These are phyloP conservation scores for Phalaenopsis aphrodite DNA, from an alignment of 106 monocot species.

Conservation along the genomic window DNA sequence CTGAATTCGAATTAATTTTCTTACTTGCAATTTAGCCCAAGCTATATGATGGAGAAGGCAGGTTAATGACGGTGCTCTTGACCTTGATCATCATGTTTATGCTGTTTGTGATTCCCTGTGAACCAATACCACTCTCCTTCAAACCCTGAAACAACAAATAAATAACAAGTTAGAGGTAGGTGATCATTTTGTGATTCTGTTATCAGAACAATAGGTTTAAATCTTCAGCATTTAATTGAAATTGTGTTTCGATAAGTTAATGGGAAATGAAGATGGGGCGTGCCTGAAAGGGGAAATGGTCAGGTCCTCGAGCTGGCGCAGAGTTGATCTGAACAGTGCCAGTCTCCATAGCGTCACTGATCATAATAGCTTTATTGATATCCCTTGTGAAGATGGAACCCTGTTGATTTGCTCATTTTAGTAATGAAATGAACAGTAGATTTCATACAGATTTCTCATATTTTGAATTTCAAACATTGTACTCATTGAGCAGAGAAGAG, in stretches of 20 bases:
- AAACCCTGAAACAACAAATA: conserved; percentile 51
- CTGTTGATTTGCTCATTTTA: conserved; percentile 19
- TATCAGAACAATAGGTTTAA: too few relatives aligned
- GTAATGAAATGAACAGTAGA: too few relatives aligned
- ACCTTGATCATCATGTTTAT: conserved; percentile 98
- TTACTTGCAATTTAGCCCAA: conserved; percentile 46
- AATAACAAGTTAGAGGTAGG: too few relatives aligned
- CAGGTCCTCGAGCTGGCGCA: conserved; percentile 94
- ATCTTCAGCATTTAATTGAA: neutral
- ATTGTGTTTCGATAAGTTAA: too few relatives aligned
- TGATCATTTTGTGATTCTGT: too few relatives aligned
- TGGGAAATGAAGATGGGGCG: neutral
- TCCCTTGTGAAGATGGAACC: conserved; percentile 96
- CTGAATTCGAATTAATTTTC: too few relatives aligned
- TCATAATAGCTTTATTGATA: conserved; percentile 93
- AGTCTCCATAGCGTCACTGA: conserved; percentile 93
- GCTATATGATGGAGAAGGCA: conserved; percentile 79
- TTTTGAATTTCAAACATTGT: too few relatives aligned
- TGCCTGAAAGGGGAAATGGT: conserved; percentile 99
- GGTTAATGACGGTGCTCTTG: conserved; percentile 94
- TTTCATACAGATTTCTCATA: too few relatives aligned
- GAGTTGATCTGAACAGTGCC: conserved; percentile 99
- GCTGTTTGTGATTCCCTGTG: conserved; percentile 96
- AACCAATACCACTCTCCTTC: conserved; percentile 97
- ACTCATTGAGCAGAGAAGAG: too few relatives aligned